phyloP scores from a whole-genome alignment of 805 yeast species.

The Hanseniaspora singularis region DNA sequence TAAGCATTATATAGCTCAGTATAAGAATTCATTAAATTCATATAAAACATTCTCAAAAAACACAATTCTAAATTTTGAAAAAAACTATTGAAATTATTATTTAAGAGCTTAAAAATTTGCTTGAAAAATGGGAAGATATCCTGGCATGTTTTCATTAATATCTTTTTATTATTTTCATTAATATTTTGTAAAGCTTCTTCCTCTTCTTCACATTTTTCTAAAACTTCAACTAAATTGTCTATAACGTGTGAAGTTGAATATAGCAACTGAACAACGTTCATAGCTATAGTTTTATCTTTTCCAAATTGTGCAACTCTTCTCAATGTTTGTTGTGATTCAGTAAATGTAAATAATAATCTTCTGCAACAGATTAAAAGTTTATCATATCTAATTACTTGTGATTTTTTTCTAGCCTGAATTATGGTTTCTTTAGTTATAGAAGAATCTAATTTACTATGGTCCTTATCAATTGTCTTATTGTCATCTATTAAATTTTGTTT shows the following conservation, averaged over 20 bases:
- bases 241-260: constrained; percentile 43
- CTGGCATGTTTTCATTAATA: constrained; percentile 30
- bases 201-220: constrained; percentile 42
- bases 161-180: constrained; percentile 27
- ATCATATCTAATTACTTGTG: constrained; percentile 20
- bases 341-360: constrained; percentile 48
- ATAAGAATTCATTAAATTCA: constrained; percentile 50
- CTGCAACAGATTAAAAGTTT: constrained; percentile 35
- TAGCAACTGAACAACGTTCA: constrained; percentile 40
- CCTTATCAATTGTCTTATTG: constrained; percentile 6
- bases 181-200: constrained; percentile 19
- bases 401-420: constrained; percentile 11
- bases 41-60: constrained; percentile 50
- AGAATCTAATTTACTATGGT: not conserved
- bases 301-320: constrained; percentile 48
- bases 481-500: constrained; percentile 7
- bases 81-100: constrained; percentile 38
- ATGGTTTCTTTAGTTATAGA: constrained; percentile 2
- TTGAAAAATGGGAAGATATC: constrained; percentile 39
- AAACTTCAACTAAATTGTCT: constrained; percentile 44
- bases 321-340: constrained; percentile 52
- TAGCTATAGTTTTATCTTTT: constrained; percentile 41
- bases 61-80: constrained; percentile 51
- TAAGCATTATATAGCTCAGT: constrained; percentile 60
- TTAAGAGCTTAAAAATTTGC: constrained; percentile 37